Percentiles rank a stretch among this genome's conserved stretches.
These are phyloP conservation scores for Zygosaccharomyces pseudorouxii DNA, from an alignment of 805 yeast species.

Conservation along the genomic window DNA sequence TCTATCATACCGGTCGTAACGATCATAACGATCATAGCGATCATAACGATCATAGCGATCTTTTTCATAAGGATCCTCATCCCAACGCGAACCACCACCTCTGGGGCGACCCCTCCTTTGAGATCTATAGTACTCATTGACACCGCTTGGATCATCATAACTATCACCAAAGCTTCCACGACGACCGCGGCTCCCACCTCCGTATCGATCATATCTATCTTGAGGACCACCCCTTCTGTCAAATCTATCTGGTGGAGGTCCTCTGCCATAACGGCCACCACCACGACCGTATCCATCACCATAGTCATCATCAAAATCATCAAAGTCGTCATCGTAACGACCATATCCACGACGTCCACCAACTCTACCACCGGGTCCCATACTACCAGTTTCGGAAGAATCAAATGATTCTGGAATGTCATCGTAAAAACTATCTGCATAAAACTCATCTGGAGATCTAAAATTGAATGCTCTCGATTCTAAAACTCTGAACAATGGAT, in stretches of 20 bases:
- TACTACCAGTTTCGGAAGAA: slow-evolving; percentile 32
- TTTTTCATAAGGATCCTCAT: slow-evolving; percentile 10
- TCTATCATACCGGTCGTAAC: slow-evolving; percentile 18
- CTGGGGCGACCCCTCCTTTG: slow-evolving; percentile 27
- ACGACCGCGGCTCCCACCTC: slow-evolving; percentile 20
- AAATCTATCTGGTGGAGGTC: slow-evolving; percentile 23
- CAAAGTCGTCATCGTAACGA: slow-evolving; percentile 27
- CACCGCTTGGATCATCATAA: slow-evolving; percentile 38
- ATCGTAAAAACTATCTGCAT: slow-evolving; percentile 59
- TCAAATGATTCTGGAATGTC: slow-evolving; percentile 46
- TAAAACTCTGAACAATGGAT: slow-evolving; percentile 76
- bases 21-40: slow-evolving; percentile 2
- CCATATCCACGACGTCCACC: slow-evolving; percentile 29
- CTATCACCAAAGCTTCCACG: slow-evolving; percentile 18
- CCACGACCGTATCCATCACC: slow-evolving; percentile 14
- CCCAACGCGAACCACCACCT: slow-evolving; percentile 19
- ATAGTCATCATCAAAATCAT: slow-evolving; percentile 26
- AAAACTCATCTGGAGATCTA: slow-evolving; percentile 55
- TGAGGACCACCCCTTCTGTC: slow-evolving; percentile 21
- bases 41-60: slow-evolving; percentile 1
- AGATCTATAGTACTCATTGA: slow-evolving; percentile 38
- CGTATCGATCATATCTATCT: slow-evolving; percentile 11
- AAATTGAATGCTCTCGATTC: slow-evolving; percentile 78
- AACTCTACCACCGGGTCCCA: slow-evolving; percentile 27
- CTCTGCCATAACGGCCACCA: slow-evolving; percentile 24